Evolutionary conservation across 176 grass and related monocot species (phyloP).

Genomic region (Areca catechu): DNA sequence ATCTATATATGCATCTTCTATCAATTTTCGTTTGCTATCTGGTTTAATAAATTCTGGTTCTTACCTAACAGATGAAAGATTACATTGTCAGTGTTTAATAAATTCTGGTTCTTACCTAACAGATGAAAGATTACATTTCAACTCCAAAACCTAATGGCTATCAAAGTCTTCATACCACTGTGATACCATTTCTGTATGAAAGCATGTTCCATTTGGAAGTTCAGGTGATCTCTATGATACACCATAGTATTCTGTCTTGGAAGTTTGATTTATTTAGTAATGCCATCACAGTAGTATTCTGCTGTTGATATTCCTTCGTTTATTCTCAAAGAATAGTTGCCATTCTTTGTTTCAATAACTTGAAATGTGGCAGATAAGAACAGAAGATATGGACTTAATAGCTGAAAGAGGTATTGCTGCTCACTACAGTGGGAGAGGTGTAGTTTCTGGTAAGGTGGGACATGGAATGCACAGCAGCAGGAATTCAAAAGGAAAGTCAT

Average conservation of each 20-base stretch:
- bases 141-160: slow-evolving; percentile 99
- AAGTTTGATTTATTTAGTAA: neutral
- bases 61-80: slow-evolving; percentile 68
- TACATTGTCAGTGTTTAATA: slow-evolving; percentile 43
- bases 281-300: too few relatives aligned
- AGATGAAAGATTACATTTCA: slow-evolving; percentile 98
- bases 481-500: slow-evolving; percentile 65
- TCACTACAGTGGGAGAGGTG: slow-evolving; percentile 78
- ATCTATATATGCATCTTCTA: slow-evolving; percentile 7
- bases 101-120: slow-evolving; percentile 14
- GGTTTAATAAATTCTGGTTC: slow-evolving; percentile 11
- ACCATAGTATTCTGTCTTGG: neutral
- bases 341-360: too few relatives aligned
- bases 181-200: slow-evolving; percentile 98
- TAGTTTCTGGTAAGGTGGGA: slow-evolving; percentile 47
- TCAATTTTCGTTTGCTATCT: neutral
- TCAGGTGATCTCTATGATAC: slow-evolving; percentile 34
- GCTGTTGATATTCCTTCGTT: too few relatives aligned
- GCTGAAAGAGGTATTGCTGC: slow-evolving; percentile 99
- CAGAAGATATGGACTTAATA: slow-evolving; percentile 97
- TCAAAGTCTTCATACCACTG: slow-evolving; percentile 87
- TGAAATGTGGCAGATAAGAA: slow-evolving; percentile 66
- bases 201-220: slow-evolving; percentile 98
- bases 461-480: slow-evolving; percentile 56
- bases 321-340: too few relatives aligned